These are phyloP conservation scores for Podospora didyma DNA, from an alignment of 495 filamentous ascomycete species.

Conservation along the genomic window DNA sequence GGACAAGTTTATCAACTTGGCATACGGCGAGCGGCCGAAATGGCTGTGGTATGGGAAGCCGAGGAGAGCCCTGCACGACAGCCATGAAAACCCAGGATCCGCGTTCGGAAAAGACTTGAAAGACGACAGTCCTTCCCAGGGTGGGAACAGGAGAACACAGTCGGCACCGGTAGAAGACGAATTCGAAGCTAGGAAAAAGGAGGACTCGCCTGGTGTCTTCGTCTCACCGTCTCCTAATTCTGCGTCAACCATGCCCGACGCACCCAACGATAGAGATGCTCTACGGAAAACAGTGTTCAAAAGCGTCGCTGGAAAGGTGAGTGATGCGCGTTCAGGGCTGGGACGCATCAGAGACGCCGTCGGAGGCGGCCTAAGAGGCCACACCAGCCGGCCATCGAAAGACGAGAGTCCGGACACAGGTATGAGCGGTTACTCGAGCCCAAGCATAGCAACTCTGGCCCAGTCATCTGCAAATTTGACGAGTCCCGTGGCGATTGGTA, in stretches of 20 bases:
- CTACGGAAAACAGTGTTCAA: slow-evolving; percentile 68
- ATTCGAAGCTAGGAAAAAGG: slow-evolving; percentile 33
- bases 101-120: slow-evolving; percentile 62
- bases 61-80: slow-evolving; percentile 48
- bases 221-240: slow-evolving; percentile 35
- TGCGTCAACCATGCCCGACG: slow-evolving; percentile 37
- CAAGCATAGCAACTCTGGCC: slow-evolving; percentile 33
- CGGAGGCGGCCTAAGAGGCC: slow-evolving; percentile 49
- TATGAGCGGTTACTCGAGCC: slow-evolving; percentile 20
- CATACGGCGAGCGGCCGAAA: slow-evolving; percentile 75
- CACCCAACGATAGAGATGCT: slow-evolving; percentile 59
- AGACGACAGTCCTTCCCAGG: slow-evolving; percentile 26
- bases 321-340: slow-evolving; percentile 79
- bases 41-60: slow-evolving; percentile 94
- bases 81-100: slow-evolving; percentile 48
- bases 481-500: slow-evolving; percentile 31
- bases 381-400: slow-evolving; percentile 44
- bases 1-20: slow-evolving; percentile 72
- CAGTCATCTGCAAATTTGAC: slow-evolving; percentile 34
- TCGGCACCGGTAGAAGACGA: slow-evolving; percentile 46
- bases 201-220: slow-evolving; percentile 36
- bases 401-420: slow-evolving; percentile 36
- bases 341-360: slow-evolving; percentile 83
- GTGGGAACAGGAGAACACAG: slow-evolving; percentile 47
- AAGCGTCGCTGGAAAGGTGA: slow-evolving; percentile 73